A percentile compares a stretch with the other conserved stretches of the same genome.
These are phyloP conservation scores for Davidsoniella virescens DNA, from an alignment of 2,329 filamentous ascomycete genomes.

Conservation along the genomic window DNA sequence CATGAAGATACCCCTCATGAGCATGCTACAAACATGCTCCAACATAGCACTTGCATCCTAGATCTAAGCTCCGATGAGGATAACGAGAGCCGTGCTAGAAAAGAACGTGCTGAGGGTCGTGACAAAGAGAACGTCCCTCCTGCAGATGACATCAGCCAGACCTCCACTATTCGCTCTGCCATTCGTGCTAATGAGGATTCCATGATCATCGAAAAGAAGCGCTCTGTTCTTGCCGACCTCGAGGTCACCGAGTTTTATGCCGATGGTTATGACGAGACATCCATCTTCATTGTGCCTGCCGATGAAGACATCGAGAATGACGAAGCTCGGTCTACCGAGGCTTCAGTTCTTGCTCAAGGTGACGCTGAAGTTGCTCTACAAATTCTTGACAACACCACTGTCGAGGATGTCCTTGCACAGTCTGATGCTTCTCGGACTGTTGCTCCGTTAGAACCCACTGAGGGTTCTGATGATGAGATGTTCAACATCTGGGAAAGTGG, in stretches of 20 bases:
- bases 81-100: conserved; percentile 35
- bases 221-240: conserved; percentile 51
- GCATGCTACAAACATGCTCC: conserved; percentile 80
- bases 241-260: conserved; percentile 51
- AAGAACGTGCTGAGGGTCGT: conserved; percentile 40
- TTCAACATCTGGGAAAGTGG: conserved; percentile 59
- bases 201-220: conserved; percentile 47
- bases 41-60: conserved; percentile 72
- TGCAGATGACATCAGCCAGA: conserved; percentile 44
- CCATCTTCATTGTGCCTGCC: conserved; percentile 44
- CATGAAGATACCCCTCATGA: conserved; percentile 84
- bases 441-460: conserved; percentile 35
- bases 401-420: conserved; percentile 15
- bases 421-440: conserved; percentile 16
- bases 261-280: conserved; percentile 45
- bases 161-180: conserved; percentile 22
- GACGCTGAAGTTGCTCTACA: background rate
- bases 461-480: conserved; percentile 42
- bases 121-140: conserved; percentile 94
- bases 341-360: background rate
- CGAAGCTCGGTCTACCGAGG: background rate
- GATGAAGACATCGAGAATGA: conserved; percentile 33
- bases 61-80: conserved; percentile 87
- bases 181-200: conserved; percentile 27
- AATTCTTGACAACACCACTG: conserved; percentile 9